A percentile compares a stretch with the other conserved stretches of the same genome.
Conservation (phyloP, 495 filamentous ascomycete species). For the Monascus purpureus region DNA sequence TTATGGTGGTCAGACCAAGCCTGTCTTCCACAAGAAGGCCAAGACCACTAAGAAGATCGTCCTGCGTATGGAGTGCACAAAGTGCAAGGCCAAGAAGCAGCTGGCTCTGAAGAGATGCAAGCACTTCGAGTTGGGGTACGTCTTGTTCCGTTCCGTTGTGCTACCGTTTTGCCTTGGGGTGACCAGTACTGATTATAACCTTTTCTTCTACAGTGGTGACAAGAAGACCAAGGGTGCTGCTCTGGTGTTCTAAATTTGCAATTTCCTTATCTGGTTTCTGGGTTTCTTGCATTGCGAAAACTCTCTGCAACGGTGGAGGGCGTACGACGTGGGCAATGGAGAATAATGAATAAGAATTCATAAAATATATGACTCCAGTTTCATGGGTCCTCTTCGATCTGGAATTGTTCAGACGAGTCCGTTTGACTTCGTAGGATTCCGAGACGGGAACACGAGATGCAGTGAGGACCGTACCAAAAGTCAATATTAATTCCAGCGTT, state of each 20-base stretch:
- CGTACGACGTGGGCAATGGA: constrained; percentile 35
- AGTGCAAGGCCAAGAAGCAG: constrained; percentile 98
- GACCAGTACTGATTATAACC: constrained; percentile 8
- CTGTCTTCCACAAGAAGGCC: constrained; percentile 99
- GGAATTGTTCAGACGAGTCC: constrained; percentile 3
- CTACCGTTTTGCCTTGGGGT: too few species aligned
- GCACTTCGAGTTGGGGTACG: constrained; percentile 98
- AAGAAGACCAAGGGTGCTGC: constrained; percentile 99
- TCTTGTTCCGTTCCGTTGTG: constrained; percentile 11
- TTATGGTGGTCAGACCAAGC: constrained; percentile 99
- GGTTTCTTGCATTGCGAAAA: constrained; percentile 33
- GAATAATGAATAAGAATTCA: constrained; percentile 36
- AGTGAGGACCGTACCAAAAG: too few species aligned
- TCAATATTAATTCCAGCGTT: too few species aligned
- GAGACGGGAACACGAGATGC: background rate
- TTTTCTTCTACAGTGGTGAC: constrained; percentile 64
- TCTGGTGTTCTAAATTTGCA: constrained; percentile 77
- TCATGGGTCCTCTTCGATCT: constrained; percentile 21
- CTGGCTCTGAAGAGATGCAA: constrained; percentile 97
- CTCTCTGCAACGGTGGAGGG: constrained; percentile 23
- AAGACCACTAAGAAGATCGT: constrained; percentile 99
- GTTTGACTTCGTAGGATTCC: background rate
- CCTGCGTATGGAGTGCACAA: constrained; percentile 87
- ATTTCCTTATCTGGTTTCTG: constrained; percentile 37
- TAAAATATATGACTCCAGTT: constrained; percentile 29